phyloP scores from a whole-genome alignment of 2,329 filamentous ascomycete genomes.

The Canariomyces notabilis region DNA sequence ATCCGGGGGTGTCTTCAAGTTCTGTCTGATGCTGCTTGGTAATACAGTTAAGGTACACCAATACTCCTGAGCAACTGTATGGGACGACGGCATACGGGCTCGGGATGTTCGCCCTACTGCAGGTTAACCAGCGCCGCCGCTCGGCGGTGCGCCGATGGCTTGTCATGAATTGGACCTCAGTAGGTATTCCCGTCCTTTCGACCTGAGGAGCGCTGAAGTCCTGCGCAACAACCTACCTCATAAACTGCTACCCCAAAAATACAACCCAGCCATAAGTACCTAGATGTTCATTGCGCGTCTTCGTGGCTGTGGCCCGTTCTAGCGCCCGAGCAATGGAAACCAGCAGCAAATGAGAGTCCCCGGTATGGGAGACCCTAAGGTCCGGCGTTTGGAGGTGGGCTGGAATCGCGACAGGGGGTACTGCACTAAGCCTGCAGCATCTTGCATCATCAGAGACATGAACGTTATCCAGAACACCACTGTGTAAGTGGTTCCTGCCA shows the following conservation, averaged over 20 bases:
- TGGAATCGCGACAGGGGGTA: slow-evolving; percentile 4
- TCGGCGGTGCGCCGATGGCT: neutral
- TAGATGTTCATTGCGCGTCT: no score
- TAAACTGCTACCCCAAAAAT: neutral
- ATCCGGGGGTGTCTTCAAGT: no score
- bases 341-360: slow-evolving; percentile 10
- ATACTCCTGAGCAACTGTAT: neutral
- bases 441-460: slow-evolving; percentile 11
- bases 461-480: neutral
- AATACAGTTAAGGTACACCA: slow-evolving; percentile 1
- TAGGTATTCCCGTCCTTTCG: neutral
- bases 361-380: slow-evolving; percentile 4
- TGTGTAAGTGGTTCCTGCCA: neutral
- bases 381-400: slow-evolving; percentile 12
- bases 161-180: neutral
- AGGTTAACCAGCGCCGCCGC: neutral
- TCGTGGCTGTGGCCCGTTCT: no score
- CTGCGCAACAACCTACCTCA: no score
- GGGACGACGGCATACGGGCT: neutral
- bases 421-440: slow-evolving; percentile 3
- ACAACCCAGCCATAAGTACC: no score
- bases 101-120: neutral
- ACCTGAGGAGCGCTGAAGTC: neutral
- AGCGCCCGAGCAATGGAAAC: no score
- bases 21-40: slow-evolving; percentile 1